Base-by-base conservation (phyloP, 805 yeast species). In the Metschnikowia colocasiae region DNA sequence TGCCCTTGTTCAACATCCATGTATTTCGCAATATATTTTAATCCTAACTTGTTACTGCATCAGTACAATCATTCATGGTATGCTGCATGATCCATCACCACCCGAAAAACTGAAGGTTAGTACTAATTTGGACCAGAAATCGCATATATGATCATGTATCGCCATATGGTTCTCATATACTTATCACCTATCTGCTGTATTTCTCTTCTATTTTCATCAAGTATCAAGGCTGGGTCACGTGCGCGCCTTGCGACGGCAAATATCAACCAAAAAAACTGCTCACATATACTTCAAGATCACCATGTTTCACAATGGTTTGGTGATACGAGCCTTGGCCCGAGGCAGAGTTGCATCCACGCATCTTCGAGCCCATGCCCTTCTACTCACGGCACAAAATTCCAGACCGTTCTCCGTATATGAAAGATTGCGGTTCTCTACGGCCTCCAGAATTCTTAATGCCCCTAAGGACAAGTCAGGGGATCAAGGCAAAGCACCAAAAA, bases 381-480 rank as follows among this genome's bases (percentile, higher is more conserved):
- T 23, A 15, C 12, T 30, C 26, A 5, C 34, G 10, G 13, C 25
- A n/a, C 19, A 20, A 8, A 18, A 22, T 6, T 2, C 27, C 16
- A 39, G 43, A 31, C 13, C 36, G 16, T 31, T 31, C 6, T 31
- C 29, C 16, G 43, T 20, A 13, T 40, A 40, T 16, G 27, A 30
- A 20, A 30, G 43, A 22, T 30, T 32, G 31, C 43, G 36, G 29
- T 40, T 40, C 23, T 40, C 37, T 16, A 20, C 26, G 13, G 31
- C 43, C 16, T 16, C 27, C 27, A 31, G 30, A 13, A 18, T 40
- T 20, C 43, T 31, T 12, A 32, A 40, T 23, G 35, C 43, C 10
- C 43, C 43, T 20, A 40, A 40, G 32, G 25, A 35, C 9, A 35
- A 48, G 20, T 37, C 43, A 15, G 39, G 52, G 30, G 46, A 55